These are phyloP conservation scores for Colletotrichum australisinense DNA, from an alignment of 2,329 filamentous ascomycete species.

Conservation along the genomic window DNA sequence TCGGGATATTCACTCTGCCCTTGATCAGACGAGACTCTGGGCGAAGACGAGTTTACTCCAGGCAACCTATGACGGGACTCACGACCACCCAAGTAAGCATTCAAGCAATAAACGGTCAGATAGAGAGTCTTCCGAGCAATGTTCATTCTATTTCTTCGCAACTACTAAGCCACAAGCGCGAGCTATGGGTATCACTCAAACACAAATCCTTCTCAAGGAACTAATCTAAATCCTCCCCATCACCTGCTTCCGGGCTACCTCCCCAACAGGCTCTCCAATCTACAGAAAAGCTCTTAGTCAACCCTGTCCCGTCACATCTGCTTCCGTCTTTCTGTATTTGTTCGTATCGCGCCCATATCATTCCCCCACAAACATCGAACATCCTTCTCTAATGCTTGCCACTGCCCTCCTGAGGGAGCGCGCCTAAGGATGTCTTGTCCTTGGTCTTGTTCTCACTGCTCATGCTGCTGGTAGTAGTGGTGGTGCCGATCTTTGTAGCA, in stretches of 20 bases:
- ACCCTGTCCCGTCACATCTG: not conserved
- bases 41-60: not conserved
- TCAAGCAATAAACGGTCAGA: no score
- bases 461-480: not conserved
- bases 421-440: not conserved
- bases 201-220: not conserved
- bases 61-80: not conserved
- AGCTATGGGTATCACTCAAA: not conserved
- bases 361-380: not conserved
- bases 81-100: not conserved
- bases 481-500: not conserved
- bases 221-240: not conserved
- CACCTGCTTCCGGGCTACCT: slow-evolving; percentile 1
- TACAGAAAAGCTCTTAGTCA: not conserved
- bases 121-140: not conserved
- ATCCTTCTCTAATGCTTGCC: slow-evolving; percentile 8
- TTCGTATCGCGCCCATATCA: not conserved
- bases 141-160: not conserved
- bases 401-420: not conserved
- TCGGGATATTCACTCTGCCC: no score
- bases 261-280: slow-evolving; percentile 20
- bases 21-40: not conserved
- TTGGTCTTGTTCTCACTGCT: not conserved
- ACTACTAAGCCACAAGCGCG: not conserved
- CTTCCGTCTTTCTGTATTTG: not conserved